Percentiles rank a stretch among this genome's conserved stretches.
phyloP scores from a whole-genome alignment of 164 flowering plant genomes.

The Dillenia suffruticosa region DNA sequence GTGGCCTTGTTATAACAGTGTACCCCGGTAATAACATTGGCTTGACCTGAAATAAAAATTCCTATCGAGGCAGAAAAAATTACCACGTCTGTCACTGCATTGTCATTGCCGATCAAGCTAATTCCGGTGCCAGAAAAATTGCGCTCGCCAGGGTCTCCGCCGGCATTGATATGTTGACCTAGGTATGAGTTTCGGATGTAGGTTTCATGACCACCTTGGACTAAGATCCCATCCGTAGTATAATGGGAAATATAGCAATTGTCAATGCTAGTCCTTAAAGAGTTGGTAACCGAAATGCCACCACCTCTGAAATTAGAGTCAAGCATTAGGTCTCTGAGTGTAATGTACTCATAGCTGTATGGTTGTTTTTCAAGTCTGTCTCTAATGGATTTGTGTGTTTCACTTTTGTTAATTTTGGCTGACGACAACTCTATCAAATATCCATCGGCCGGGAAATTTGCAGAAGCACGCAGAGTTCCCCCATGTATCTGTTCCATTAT shows the following conservation, averaged over 20 bases:
- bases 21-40: slow-evolving; percentile 69
- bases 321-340: slow-evolving; percentile 59
- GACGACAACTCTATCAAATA: slow-evolving; percentile 65
- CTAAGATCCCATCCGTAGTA: slow-evolving; percentile 50
- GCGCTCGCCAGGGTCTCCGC: slow-evolving; percentile 54
- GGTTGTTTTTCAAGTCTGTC: slow-evolving; percentile 16
- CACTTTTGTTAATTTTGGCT: not conserved
- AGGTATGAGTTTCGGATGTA: slow-evolving; percentile 69
- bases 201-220: slow-evolving; percentile 75
- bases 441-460: slow-evolving; percentile 55
- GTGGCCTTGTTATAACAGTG: slow-evolving; percentile 96
- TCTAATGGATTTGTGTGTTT: slow-evolving; percentile 6
- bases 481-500: slow-evolving; percentile 63
- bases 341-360: slow-evolving; percentile 55
- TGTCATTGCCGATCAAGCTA: slow-evolving; percentile 64
- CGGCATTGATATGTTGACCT: slow-evolving; percentile 89
- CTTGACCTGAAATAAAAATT: slow-evolving; percentile 64
- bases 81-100: slow-evolving; percentile 73
- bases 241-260: slow-evolving; percentile 86
- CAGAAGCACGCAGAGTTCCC: slow-evolving; percentile 73
- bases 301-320: slow-evolving; percentile 76
- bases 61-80: slow-evolving; percentile 74
- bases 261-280: slow-evolving; percentile 71
- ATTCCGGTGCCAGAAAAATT: slow-evolving; percentile 72
- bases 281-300: slow-evolving; percentile 53